These are phyloP conservation scores for Fusarium siculi DNA, from an alignment of 2,329 filamentous ascomycete species.

Conservation along the genomic window DNA sequence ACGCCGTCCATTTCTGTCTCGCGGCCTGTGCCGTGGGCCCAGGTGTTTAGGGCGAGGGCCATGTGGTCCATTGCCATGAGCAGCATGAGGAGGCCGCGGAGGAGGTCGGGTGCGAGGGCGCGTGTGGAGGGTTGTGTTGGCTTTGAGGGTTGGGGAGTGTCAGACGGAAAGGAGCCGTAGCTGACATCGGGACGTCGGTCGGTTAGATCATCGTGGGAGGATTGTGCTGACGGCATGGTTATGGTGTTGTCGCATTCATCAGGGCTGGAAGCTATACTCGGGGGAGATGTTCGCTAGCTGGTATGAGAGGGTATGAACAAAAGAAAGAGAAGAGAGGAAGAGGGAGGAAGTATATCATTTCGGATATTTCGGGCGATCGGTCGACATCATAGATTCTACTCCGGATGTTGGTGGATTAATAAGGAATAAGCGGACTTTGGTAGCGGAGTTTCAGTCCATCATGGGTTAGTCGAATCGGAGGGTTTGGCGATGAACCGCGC, in stretches of 20 bases:
- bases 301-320: not conserved
- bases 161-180: constrained; percentile 18
- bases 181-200: not conserved
- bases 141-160: constrained; percentile 24
- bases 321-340: not conserved
- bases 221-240: not conserved
- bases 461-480: constrained; percentile 5
- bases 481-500: constrained; percentile 1
- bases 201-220: not conserved
- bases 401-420: constrained; percentile 13
- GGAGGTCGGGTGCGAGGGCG: constrained; percentile 56
- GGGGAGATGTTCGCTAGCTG: not conserved
- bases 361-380: constrained; percentile 28
- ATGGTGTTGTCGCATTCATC: not conserved
- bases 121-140: constrained; percentile 42
- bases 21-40: constrained; percentile 54
- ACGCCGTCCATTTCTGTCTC: constrained; percentile 51
- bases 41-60: constrained; percentile 52
- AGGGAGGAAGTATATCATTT: not conserved
- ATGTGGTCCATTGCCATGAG: constrained; percentile 59
- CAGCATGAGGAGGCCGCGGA: constrained; percentile 57
- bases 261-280: not conserved
- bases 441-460: constrained; percentile 19
- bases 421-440: constrained; percentile 11
- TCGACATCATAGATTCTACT: constrained; percentile 16